phyloP scores from a whole-genome alignment of 148 eudicot genomes.

The Chenopodium berlandieri region DNA sequence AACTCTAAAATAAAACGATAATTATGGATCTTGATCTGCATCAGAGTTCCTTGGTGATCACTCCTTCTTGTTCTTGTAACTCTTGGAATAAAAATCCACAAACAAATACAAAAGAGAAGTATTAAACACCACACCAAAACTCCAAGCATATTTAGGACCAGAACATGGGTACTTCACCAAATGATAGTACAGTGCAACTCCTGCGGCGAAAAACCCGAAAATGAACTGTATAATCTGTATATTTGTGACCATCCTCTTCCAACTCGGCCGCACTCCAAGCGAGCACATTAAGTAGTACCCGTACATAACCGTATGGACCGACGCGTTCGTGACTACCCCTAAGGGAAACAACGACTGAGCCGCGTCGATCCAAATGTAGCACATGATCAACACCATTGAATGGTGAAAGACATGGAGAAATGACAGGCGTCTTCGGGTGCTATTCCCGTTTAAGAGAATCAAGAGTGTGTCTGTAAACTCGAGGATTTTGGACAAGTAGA shows the following conservation, averaged over 20 bases:
- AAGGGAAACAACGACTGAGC: conserved; percentile 60
- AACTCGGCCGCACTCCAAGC: conserved; percentile 59
- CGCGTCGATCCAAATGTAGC: conserved; percentile 60
- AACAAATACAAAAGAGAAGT: conserved; percentile 75
- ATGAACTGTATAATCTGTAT: conserved; percentile 82
- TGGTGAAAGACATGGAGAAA: conserved; percentile 97
- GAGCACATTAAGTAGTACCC: conserved; percentile 61
- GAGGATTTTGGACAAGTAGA: conserved; percentile 73
- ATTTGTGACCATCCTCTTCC: conserved; percentile 81
- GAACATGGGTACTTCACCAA: conserved; percentile 50
- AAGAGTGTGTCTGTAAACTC: conserved; percentile 72
- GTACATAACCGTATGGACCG: conserved; percentile 84
- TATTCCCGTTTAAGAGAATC: conserved; percentile 42
- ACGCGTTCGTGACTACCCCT: conserved; percentile 67
- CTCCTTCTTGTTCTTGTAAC: conserved; percentile 39
- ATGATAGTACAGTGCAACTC: conserved; percentile 29
- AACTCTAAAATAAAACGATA: too few relatives aligned
- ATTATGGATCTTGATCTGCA: too few relatives aligned
- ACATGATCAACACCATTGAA: conserved; percentile 66
- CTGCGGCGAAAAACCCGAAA: conserved; percentile 60
- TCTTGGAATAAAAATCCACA: conserved; percentile 65
- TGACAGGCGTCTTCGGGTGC: conserved; percentile 44
- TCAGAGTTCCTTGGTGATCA: background rate
- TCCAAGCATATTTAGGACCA: conserved; percentile 65
- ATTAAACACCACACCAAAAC: conserved; percentile 69